These are phyloP conservation scores for Sclerotiophoma versabilis DNA, from an alignment of 2,329 filamentous ascomycete genomes.

Conservation along the genomic window DNA sequence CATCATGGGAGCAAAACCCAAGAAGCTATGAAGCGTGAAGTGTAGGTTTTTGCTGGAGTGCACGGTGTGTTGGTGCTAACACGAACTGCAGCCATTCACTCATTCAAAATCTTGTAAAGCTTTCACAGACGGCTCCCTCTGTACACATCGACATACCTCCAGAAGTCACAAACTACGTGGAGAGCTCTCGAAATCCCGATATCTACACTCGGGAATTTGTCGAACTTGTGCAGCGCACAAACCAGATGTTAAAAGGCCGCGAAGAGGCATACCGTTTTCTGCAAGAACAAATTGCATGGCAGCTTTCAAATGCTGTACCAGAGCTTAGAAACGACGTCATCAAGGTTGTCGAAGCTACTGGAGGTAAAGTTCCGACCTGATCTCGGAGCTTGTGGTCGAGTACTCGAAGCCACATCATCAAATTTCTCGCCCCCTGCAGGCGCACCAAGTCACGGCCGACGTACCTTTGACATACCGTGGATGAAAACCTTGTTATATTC, in stretches of 20 bases:
- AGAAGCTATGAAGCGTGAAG: slow-evolving; percentile 64
- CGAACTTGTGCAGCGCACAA: slow-evolving; percentile 67
- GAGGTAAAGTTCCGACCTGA: slow-evolving; percentile 44
- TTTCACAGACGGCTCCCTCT: slow-evolving; percentile 58
- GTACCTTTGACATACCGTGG: not conserved
- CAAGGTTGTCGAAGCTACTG: slow-evolving; percentile 56
- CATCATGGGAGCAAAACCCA: slow-evolving; percentile 65
- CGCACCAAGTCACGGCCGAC: not conserved
- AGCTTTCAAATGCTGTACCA: slow-evolving; percentile 65
- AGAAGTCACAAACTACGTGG: slow-evolving; percentile 69
- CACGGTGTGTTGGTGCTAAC: not conserved
- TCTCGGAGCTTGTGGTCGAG: not conserved
- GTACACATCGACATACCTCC: slow-evolving; percentile 63
- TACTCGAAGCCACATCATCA: not conserved
- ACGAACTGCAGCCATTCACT: slow-evolving; percentile 54
- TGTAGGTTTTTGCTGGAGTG: slow-evolving; percentile 49
- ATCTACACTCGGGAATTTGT: slow-evolving; percentile 72
- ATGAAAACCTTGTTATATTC: not conserved
- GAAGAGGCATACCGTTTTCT: slow-evolving; percentile 65
- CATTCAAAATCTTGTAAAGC: slow-evolving; percentile 60
- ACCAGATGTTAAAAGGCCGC: slow-evolving; percentile 68
- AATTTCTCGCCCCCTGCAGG: not conserved
- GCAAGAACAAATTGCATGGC: slow-evolving; percentile 64
- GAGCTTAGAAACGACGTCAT: slow-evolving; percentile 63
- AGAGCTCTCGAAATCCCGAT: slow-evolving; percentile 68